Evolutionary conservation across 305 asterid genomes (phyloP).

Genomic region (Salvia sclarea): DNA sequence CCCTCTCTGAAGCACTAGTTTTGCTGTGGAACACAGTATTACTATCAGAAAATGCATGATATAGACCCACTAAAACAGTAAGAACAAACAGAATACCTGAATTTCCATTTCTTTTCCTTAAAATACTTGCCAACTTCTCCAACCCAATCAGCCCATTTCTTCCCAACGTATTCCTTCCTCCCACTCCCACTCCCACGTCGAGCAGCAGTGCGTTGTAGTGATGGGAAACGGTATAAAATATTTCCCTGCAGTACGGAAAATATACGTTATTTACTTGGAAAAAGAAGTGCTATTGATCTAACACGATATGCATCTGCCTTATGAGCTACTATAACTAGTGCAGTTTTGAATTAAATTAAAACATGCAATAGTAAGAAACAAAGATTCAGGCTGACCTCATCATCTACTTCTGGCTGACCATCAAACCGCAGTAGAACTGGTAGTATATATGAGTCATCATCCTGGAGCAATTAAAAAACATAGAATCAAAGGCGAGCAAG

Average conservation of each 20-base stretch:
- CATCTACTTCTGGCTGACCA: constrained; percentile 95
- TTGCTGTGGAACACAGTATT: constrained; percentile 56
- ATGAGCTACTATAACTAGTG: neutral
- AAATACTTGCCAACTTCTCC: constrained; percentile 71
- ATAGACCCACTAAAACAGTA: constrained; percentile 3
- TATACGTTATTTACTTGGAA: neutral
- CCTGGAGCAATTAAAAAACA: constrained; percentile 49
- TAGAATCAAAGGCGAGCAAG: constrained; percentile 24
- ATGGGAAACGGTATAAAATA: constrained; percentile 92
- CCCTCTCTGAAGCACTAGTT: constrained; percentile 79
- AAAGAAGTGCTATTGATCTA: neutral
- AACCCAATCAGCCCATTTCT: constrained; percentile 66
- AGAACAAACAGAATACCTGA: constrained; percentile 60
- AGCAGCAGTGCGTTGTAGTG: constrained; percentile 94
- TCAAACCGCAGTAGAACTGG: constrained; percentile 92
- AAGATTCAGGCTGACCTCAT: constrained; percentile 59
- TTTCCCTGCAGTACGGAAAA: constrained; percentile 67
- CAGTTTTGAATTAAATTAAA: neutral
- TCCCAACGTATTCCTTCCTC: constrained; percentile 83
- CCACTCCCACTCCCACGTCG: constrained; percentile 62
- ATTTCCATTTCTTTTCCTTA: constrained; percentile 76
- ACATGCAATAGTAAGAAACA: constrained; percentile 13
- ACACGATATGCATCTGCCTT: neutral
- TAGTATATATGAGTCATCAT: constrained; percentile 84
- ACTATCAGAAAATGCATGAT: constrained; percentile 27